phyloP scores from a whole-genome alignment of 106 monocot genomes.

The Gastrodia elata region DNA sequence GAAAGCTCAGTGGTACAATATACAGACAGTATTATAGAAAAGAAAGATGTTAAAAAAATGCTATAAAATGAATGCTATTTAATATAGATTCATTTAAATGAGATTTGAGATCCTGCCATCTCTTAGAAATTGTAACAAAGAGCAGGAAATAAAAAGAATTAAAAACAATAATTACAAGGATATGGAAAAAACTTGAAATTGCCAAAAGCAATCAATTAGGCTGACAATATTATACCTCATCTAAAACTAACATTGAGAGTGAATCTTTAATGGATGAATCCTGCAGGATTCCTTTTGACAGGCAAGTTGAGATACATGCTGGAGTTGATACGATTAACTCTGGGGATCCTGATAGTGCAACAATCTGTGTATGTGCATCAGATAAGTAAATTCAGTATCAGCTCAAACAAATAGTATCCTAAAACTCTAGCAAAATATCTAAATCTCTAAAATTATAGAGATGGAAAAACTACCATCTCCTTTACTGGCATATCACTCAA shows the following conservation, averaged over 20 bases:
- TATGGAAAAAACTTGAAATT: not conserved
- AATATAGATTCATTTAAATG: not conserved
- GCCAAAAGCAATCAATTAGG: not conserved
- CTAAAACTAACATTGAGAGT: constrained; percentile 67
- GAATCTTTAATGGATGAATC: constrained; percentile 41
- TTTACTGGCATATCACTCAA: constrained; percentile 42
- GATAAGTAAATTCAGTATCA: constrained; percentile 5
- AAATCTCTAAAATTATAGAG: not conserved
- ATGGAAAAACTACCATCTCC: constrained; percentile 41
- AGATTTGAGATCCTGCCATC: not conserved
- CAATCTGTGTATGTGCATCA: constrained; percentile 26
- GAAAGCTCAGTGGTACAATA: not conserved
- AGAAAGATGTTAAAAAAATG: not conserved
- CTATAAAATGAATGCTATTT: not conserved
- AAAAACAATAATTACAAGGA: not conserved
- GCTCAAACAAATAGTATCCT: not conserved
- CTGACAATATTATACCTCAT: constrained; percentile 42
- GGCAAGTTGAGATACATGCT: constrained; percentile 69
- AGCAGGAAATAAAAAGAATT: not conserved
- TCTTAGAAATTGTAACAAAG: not conserved
- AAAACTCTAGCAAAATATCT: not conserved
- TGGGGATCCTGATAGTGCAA: constrained; percentile 55
- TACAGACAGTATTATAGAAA: not conserved
- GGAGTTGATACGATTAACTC: constrained; percentile 80
- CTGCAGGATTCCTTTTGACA: constrained; percentile 51